Percentiles rank a stretch among this genome's conserved stretches.
Evolutionary conservation across 2,329 filamentous ascomycete species (phyloP).

Genomic region (Ophiostoma montium): DNA sequence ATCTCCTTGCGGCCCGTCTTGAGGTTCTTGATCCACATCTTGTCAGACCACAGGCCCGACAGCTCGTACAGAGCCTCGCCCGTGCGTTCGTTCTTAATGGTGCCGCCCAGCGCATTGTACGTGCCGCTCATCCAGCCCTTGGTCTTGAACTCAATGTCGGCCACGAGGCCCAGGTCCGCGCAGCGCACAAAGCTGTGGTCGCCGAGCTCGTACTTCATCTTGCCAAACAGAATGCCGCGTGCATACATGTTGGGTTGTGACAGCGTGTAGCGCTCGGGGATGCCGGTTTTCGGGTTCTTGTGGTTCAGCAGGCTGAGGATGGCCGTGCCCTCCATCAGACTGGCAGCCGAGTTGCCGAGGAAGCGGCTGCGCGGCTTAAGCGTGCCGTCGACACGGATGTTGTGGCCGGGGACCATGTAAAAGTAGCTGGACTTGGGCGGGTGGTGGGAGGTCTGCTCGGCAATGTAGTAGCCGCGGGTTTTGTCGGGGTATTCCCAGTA

Average conservation of each 20-base stretch:
- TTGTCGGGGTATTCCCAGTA: conserved; percentile 86
- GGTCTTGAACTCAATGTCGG: conserved; percentile 95
- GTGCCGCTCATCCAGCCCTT: conserved; percentile 95
- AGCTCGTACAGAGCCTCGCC: conserved; percentile 84
- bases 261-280: conserved; percentile 77
- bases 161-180: conserved; percentile 71
- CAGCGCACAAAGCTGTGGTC: conserved; percentile 90
- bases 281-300: conserved; percentile 45
- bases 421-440: conserved; percentile 99
- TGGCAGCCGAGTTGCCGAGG: conserved; percentile 90
- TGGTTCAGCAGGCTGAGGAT: conserved; percentile 72
- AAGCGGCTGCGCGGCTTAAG: conserved; percentile 92
- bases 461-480: conserved; percentile 85
- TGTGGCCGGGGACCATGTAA: conserved; percentile 87
- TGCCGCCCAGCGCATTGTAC: conserved; percentile 90
- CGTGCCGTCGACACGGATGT: conserved; percentile 90
- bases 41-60: conserved; percentile 82
- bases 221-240: conserved; percentile 88
- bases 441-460: conserved; percentile 95
- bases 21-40: conserved; percentile 84
- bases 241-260: conserved; percentile 99
- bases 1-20: conserved; percentile 79
- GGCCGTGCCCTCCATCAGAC: conserved; percentile 94
- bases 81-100: conserved; percentile 75
- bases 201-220: conserved; percentile 98